Evolutionary conservation across 78 protist genomes (phyloP).

Genomic region (Dictyostelium brefeldianum): DNA sequence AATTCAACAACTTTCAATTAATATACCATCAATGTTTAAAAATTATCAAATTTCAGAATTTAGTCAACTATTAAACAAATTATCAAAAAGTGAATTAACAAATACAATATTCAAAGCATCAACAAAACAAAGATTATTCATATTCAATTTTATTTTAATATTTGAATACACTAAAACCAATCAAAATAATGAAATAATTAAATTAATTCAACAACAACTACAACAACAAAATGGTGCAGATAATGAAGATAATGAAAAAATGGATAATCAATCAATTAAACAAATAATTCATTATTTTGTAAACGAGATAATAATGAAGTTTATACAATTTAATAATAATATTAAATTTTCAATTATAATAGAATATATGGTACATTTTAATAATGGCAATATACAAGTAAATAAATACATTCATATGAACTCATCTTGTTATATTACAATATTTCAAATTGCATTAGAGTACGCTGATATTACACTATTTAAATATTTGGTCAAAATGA

Average conservation of each 20-base stretch:
- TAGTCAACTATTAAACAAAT: neutral
- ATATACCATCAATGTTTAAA: neutral
- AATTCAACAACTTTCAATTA: neutral
- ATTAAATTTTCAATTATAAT: neutral
- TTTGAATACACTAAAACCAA: neutral
- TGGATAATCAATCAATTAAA: neutral
- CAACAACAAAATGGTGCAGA: neutral
- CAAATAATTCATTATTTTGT: neutral
- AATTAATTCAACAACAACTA: neutral
- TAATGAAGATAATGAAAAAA: neutral
- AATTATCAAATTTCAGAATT: neutral
- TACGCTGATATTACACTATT: neutral
- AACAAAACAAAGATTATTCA: neutral
- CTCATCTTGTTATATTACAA: neutral
- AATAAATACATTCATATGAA: neutral
- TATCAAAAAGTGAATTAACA: neutral
- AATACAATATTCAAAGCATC: neutral
- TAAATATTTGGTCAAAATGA: too few species aligned
- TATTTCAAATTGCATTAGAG: neutral
- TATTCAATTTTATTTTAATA: neutral
- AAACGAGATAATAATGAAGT: neutral
- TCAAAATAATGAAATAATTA: neutral
- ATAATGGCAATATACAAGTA: neutral
- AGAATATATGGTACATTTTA: neutral
- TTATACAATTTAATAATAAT: neutral